Percentiles rank a stretch among this genome's conserved stretches.
Conservation (phyloP, 371 early-diverging fungal species). For the Capniomyces stellatus region DNA sequence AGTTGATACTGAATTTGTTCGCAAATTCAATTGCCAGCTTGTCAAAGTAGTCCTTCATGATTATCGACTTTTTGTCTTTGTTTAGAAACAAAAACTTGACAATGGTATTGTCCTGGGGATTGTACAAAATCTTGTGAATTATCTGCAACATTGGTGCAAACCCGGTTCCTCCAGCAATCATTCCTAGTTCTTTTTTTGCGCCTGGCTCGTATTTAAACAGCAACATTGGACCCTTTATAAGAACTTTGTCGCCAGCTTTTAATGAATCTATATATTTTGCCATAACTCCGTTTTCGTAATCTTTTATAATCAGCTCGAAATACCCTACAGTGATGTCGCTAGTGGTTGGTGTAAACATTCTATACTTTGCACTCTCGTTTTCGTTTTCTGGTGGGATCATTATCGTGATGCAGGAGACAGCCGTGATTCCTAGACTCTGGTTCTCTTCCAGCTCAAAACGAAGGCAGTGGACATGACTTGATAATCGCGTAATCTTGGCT, state of each 20-base stretch:
- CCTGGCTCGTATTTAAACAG: conserved; percentile 64
- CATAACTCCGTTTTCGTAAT: conserved; percentile 48
- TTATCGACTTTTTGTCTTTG: conserved; percentile 64
- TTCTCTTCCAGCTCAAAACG: conserved; percentile 54
- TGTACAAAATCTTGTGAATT: conserved; percentile 41
- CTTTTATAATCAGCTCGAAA: conserved; percentile 80
- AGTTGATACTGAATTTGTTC: conserved; percentile 59
- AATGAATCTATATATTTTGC: conserved; percentile 53
- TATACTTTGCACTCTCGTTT: conserved; percentile 35
- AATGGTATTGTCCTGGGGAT: conserved; percentile 63
- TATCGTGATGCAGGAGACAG: conserved; percentile 65
- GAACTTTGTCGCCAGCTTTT: conserved; percentile 68
- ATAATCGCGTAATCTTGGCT: conserved; percentile 35
- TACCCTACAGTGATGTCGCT: conserved; percentile 44
- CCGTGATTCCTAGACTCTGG: conserved; percentile 47
- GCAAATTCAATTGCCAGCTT: conserved; percentile 42
- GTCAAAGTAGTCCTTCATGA: conserved; percentile 65
- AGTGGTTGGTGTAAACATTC: conserved; percentile 86
- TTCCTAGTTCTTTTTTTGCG: conserved; percentile 54
- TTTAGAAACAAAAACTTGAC: conserved; percentile 78
- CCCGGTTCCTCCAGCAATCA: conserved; percentile 86
- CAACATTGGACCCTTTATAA: conserved; percentile 78
- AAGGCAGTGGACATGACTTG: conserved; percentile 57
- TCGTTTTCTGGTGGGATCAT: conserved; percentile 30
- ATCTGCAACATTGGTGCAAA: conserved; percentile 85